Evolutionary conservation across 2,329 filamentous ascomycete genomes (phyloP).

Genomic region (Chaetomiaceae sp.): DNA sequence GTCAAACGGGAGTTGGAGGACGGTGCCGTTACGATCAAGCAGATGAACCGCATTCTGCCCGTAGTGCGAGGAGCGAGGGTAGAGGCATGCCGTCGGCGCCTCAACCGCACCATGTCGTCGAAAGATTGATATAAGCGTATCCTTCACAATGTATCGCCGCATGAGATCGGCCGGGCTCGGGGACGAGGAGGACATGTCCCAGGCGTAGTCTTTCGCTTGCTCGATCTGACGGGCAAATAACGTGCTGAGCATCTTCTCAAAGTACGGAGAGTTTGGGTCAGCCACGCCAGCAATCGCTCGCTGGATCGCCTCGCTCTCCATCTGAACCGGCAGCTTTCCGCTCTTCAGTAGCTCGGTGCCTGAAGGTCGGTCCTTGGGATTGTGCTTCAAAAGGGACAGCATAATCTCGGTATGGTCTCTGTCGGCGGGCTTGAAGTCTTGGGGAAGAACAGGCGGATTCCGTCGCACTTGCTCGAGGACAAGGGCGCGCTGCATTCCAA

Average conservation of each 20-base stretch:
- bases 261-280: slow-evolving; percentile 79
- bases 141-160: slow-evolving; percentile 66
- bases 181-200: slow-evolving; percentile 60
- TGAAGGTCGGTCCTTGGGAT: slow-evolving; percentile 74
- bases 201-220: slow-evolving; percentile 73
- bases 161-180: slow-evolving; percentile 56
- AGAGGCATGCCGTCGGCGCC: slow-evolving; percentile 64
- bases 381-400: slow-evolving; percentile 71
- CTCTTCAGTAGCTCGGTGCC: slow-evolving; percentile 77
- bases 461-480: slow-evolving; percentile 64
- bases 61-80: slow-evolving; percentile 79
- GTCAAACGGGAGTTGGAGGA: slow-evolving; percentile 91
- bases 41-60: slow-evolving; percentile 68
- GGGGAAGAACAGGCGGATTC: slow-evolving; percentile 61
- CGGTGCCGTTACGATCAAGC: slow-evolving; percentile 75
- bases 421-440: slow-evolving; percentile 62
- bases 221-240: slow-evolving; percentile 72
- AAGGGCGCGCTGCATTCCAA: slow-evolving; percentile 57
- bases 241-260: slow-evolving; percentile 80
- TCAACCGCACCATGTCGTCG: slow-evolving; percentile 85
- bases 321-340: slow-evolving; percentile 80
- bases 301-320: slow-evolving; percentile 86
- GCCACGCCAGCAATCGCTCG: slow-evolving; percentile 74
- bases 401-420: slow-evolving; percentile 77
- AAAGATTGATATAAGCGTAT: slow-evolving; percentile 71